Evolutionary conservation across 192 early-diverging fungal genomes (phyloP).

Genomic region (Gryganskiella cystojenkinii): DNA sequence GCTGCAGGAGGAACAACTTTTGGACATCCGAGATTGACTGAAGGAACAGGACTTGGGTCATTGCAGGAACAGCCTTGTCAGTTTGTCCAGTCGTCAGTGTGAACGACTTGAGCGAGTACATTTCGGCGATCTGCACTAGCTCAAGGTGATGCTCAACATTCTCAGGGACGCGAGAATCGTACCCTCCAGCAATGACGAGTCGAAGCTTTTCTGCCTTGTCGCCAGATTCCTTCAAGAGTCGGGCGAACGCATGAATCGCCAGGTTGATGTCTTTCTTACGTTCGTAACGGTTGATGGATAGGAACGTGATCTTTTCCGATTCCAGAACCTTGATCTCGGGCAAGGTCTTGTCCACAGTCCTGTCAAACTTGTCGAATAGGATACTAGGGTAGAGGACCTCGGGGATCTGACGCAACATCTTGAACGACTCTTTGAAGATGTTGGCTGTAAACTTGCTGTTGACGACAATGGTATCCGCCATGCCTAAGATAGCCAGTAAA

Average conservation of each 20-base stretch:
- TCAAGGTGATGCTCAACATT: slow-evolving; percentile 87
- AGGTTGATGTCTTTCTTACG: slow-evolving; percentile 90
- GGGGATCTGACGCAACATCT: slow-evolving; percentile 66
- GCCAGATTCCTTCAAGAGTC: slow-evolving; percentile 29
- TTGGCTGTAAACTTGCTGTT: slow-evolving; percentile 90
- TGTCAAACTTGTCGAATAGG: slow-evolving; percentile 77
- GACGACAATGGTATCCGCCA: slow-evolving; percentile 92
- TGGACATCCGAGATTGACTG: slow-evolving; percentile 89
- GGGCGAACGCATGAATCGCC: slow-evolving; percentile 80
- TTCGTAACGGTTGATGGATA: slow-evolving; percentile 98
- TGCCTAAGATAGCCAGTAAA: slow-evolving; percentile 60
- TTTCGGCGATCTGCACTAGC: slow-evolving; percentile 67
- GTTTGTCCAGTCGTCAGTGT: slow-evolving; percentile 52
- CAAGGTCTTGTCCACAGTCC: slow-evolving; percentile 62
- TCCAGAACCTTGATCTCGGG: slow-evolving; percentile 64
- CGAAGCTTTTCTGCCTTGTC: slow-evolving; percentile 53
- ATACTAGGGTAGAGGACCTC: slow-evolving; percentile 89
- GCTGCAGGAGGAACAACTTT: slow-evolving; percentile 75
- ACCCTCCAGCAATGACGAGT: slow-evolving; percentile 89
- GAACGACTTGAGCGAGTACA: slow-evolving; percentile 56
- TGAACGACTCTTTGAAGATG: slow-evolving; percentile 80
- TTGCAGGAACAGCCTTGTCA: slow-evolving; percentile 35
- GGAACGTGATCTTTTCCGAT: slow-evolving; percentile 52
- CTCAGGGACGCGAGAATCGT: slow-evolving; percentile 85
- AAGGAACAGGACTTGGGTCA: slow-evolving; percentile 83